Conservation (phyloP, 1,284 basidiomycete species). For the Violaceomyces palustris region DNA sequence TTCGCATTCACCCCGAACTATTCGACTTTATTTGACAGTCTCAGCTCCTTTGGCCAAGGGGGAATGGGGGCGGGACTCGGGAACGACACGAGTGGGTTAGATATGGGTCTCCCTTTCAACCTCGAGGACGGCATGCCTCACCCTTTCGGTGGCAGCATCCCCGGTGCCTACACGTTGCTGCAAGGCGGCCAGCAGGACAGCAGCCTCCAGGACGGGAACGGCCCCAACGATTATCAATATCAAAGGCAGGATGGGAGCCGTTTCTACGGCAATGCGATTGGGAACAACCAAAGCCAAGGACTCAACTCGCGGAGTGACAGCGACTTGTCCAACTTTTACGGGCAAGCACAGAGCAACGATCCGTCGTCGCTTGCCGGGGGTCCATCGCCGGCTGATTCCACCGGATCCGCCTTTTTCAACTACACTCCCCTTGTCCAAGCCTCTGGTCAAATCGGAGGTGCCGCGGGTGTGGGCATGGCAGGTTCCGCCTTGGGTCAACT, state of each 20-base stretch:
- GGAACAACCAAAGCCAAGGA: background rate
- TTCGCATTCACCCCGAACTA: too few relatives aligned
- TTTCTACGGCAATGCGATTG: background rate
- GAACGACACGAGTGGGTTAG: background rate
- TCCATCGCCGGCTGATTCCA: conserved; percentile 30
- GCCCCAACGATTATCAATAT: conserved; percentile 1
- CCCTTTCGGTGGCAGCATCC: conserved; percentile 36
- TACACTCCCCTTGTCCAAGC: conserved; percentile 29
- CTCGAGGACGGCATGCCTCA: conserved; percentile 21
- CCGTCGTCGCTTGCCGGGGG: background rate
- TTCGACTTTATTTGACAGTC: background rate
- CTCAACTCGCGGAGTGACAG: background rate
- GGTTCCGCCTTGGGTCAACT: conserved; percentile 23
- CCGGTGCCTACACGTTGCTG: conserved; percentile 36
- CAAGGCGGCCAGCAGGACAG: conserved; percentile 9
- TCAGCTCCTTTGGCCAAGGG: background rate
- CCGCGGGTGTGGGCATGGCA: background rate
- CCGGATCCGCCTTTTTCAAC: conserved; percentile 35
- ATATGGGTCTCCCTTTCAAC: conserved; percentile 8
- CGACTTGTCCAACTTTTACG: background rate
- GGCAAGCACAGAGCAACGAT: background rate
- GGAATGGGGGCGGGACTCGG: background rate
- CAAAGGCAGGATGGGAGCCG: background rate
- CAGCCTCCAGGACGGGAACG: background rate
- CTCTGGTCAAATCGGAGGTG: conserved; percentile 4